phyloP scores from a whole-genome alignment of 2,329 filamentous ascomycete genomes.

The Rhynchosporium secalis region DNA sequence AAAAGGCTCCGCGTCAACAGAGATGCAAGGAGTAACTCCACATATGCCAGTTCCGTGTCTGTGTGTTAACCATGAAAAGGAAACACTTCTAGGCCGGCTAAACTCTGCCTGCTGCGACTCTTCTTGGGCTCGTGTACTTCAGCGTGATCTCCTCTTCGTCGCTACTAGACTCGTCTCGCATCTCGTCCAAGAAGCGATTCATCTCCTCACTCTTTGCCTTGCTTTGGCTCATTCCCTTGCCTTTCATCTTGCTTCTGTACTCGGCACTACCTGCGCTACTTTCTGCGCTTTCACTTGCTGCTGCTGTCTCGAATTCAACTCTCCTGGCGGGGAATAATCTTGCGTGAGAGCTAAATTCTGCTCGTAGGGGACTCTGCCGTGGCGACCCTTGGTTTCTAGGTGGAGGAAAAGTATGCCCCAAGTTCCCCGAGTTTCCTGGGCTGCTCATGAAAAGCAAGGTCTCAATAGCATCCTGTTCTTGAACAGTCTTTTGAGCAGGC shows the following conservation, averaged over 20 bases:
- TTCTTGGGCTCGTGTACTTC: conserved; percentile 34
- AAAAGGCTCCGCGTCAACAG: conserved; percentile 22
- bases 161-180: conserved; percentile 38
- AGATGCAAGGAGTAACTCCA: conserved; percentile 25
- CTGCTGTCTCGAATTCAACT: conserved; percentile 33
- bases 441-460: conserved; percentile 81
- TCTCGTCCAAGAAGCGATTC: conserved; percentile 40
- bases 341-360: conserved; percentile 34
- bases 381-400: conserved; percentile 38
- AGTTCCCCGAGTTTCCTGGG: conserved; percentile 67
- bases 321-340: conserved; percentile 29
- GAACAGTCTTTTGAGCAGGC: conserved; percentile 62
- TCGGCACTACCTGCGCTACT: conserved; percentile 31
- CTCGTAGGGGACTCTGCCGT: conserved; percentile 38
- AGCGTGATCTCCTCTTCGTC: conserved; percentile 39
- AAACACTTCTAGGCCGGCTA: conserved; percentile 19
- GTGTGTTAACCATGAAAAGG: conserved; percentile 17
- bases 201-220: conserved; percentile 32
- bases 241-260: conserved; percentile 27
- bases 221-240: conserved; percentile 20
- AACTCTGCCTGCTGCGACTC: conserved; percentile 29
- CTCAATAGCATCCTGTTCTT: conserved; percentile 81
- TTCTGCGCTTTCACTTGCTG: conserved; percentile 24
- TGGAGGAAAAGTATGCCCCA: conserved; percentile 55
- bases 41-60: conserved; percentile 20